Evolutionary conservation across 1,284 basidiomycete genomes (phyloP).

Genomic region (Apiotrichum gracile): DNA sequence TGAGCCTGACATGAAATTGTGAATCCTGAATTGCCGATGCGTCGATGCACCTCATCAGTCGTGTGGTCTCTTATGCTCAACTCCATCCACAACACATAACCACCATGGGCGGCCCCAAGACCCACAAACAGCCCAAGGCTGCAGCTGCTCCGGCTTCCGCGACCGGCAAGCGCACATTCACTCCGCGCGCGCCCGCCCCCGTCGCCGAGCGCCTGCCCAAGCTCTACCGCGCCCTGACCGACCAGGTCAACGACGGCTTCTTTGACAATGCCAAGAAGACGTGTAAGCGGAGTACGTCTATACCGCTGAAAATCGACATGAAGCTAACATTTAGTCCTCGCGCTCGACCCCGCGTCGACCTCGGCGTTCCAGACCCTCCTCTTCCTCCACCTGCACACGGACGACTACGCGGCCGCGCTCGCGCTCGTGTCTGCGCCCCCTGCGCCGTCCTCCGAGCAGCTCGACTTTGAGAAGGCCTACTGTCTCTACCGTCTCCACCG

Average conservation of each 20-base stretch:
- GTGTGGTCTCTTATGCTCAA: no score
- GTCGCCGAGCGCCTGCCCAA: slow-evolving; percentile 60
- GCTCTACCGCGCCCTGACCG: slow-evolving; percentile 68
- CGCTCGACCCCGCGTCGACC: slow-evolving; percentile 59
- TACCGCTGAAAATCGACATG: background rate
- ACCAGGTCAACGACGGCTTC: slow-evolving; percentile 76
- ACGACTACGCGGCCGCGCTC: slow-evolving; percentile 53
- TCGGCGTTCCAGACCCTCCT: slow-evolving; percentile 73
- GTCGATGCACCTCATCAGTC: no score
- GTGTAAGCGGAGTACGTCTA: slow-evolving; percentile 71
- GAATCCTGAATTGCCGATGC: no score
- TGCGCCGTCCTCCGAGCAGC: slow-evolving; percentile 19
- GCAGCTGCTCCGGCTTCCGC: background rate
- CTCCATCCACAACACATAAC: background rate
- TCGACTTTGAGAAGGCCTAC: slow-evolving; percentile 69
- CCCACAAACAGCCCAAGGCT: background rate
- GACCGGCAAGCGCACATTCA: slow-evolving; percentile 18
- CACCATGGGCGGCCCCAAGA: background rate
- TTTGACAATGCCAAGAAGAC: slow-evolving; percentile 76
- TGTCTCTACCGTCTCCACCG: slow-evolving; percentile 71
- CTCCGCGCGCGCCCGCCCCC: slow-evolving; percentile 54
- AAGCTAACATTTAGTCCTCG: slow-evolving; percentile 55
- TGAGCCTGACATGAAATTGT: no score
- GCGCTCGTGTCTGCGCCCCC: slow-evolving; percentile 43
- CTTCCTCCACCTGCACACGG: slow-evolving; percentile 74